phyloP scores from a whole-genome alignment of 164 flowering plant genomes.

The Magnolia kwangsiensis region DNA sequence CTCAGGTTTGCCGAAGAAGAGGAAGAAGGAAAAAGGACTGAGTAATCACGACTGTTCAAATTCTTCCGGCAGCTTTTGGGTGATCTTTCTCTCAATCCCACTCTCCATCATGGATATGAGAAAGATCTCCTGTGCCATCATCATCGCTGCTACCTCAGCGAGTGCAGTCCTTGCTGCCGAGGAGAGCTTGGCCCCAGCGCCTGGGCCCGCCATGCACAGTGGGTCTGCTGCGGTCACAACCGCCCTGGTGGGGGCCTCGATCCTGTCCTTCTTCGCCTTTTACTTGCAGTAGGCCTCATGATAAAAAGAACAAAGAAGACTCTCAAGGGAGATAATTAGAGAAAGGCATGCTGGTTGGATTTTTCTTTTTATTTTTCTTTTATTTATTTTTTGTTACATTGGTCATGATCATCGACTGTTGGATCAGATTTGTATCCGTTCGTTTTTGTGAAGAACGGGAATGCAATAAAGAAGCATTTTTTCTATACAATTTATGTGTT shows the following conservation, averaged over 20 bases:
- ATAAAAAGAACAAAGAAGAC: neutral
- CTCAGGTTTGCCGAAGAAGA: slow-evolving; percentile 2
- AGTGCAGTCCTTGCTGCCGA: slow-evolving; percentile 18
- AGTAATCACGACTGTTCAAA: no score
- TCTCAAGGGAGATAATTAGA: neutral
- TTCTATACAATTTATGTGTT: no score
- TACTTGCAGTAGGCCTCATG: slow-evolving; percentile 24
- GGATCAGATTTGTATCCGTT: neutral
- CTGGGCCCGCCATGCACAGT: slow-evolving; percentile 6
- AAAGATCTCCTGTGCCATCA: slow-evolving; percentile 17
- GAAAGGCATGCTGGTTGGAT: neutral
- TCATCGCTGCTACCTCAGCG: slow-evolving; percentile 10
- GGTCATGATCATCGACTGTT: neutral
- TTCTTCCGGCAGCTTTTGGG: neutral
- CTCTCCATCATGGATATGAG: slow-evolving; percentile 12
- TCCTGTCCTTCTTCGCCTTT: slow-evolving; percentile 34
- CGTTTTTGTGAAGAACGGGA: neutral
- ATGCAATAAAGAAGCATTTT: neutral
- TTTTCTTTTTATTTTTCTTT: neutral
- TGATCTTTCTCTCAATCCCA: neutral
- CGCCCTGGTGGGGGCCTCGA: slow-evolving; percentile 32
- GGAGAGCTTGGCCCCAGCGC: neutral
- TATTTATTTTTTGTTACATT: neutral
- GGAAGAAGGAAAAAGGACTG: no score
- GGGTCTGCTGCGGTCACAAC: slow-evolving; percentile 21